Conservation (phyloP, 1,284 basidiomycete species). For the Golubevia pallescens region DNA sequence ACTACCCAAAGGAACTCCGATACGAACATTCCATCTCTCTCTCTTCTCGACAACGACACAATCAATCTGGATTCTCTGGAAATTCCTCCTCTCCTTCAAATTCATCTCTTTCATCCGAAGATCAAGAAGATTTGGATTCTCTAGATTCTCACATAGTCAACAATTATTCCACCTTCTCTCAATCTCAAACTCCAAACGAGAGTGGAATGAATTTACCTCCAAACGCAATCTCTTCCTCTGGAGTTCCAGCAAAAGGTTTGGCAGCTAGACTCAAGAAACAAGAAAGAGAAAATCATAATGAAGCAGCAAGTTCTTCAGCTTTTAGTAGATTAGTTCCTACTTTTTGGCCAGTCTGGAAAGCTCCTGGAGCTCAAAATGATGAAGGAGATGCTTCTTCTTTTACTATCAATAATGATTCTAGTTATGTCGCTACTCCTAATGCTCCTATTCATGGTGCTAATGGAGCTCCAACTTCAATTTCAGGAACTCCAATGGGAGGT, state of each 20-base stretch:
- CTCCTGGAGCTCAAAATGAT: conserved; percentile 14
- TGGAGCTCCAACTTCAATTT: not conserved
- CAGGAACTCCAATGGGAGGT: not conserved
- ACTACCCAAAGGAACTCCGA: conserved; percentile 84
- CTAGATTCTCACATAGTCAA: conserved; percentile 54
- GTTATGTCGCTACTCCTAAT: not conserved
- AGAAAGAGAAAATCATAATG: conserved; percentile 21
- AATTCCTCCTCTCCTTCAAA: not conserved
- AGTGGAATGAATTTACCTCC: conserved; percentile 2
- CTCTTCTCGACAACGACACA: conserved; percentile 14
- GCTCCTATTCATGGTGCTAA: not conserved
- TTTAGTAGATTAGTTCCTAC: conserved; percentile 41
- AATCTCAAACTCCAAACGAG: too few relatives aligned
- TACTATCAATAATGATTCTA: not conserved
- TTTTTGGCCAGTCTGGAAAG: conserved; percentile 61
- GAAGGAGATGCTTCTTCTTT: not conserved
- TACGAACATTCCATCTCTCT: conserved; percentile 66
- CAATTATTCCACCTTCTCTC: conserved; percentile 35
- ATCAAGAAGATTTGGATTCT: conserved; percentile 49
- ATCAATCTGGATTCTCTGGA: not conserved
- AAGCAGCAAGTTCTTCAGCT: conserved; percentile 29
- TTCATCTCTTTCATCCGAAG: conserved; percentile 39
- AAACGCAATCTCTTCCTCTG: conserved; percentile 6
- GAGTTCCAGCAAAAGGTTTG: not conserved
- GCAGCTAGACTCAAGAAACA: not conserved